A percentile compares a stretch with the other conserved stretches of the same genome.
phyloP scores from a whole-genome alignment of 2,329 filamentous ascomycete genomes.

The Alternaria angustiovoidea region DNA sequence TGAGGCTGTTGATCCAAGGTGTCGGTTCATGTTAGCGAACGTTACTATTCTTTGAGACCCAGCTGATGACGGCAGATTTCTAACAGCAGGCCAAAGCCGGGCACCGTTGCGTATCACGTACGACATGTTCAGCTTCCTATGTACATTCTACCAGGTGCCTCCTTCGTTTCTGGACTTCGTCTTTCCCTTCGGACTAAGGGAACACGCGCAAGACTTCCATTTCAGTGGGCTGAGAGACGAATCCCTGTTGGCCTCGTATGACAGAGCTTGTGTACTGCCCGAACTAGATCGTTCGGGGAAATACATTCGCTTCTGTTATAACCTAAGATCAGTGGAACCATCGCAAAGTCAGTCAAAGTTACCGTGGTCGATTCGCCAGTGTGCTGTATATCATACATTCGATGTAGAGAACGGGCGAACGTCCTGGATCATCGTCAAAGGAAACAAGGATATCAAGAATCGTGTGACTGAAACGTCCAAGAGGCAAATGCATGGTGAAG shows the following conservation, averaged over 20 bases:
- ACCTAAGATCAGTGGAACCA: conserved; percentile 48
- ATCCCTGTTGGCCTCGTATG: conserved; percentile 18
- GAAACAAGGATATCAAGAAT: conserved; percentile 42
- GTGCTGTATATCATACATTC: conserved; percentile 51
- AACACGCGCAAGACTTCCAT: conserved; percentile 45
- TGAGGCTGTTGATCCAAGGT: conserved; percentile 18
- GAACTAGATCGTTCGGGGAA: conserved; percentile 49
- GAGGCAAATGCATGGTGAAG: neutral
- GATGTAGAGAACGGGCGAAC: conserved; percentile 45
- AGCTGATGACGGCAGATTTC: conserved; percentile 23
- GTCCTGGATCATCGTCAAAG: conserved; percentile 53
- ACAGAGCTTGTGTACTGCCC: conserved; percentile 17
- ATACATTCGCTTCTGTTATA: conserved; percentile 52
- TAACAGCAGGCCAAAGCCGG: conserved; percentile 25
- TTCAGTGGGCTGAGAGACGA: conserved; percentile 50
- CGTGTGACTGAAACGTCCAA: conserved; percentile 33
- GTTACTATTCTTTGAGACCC: neutral
- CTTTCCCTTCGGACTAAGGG: conserved; percentile 47
- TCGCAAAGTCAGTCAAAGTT: conserved; percentile 21
- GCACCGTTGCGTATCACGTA: conserved; percentile 24
- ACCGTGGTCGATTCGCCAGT: conserved; percentile 51
- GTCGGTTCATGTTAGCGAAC: conserved; percentile 23
- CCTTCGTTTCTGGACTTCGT: conserved; percentile 51
- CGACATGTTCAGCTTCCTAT: conserved; percentile 25
- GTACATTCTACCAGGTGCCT: conserved; percentile 47